Evolutionary conservation across 2,329 filamentous ascomycete genomes (phyloP), one percentile per base, ranked within the genome.

Genomic region (Karstenula rhodostoma): DNA sequence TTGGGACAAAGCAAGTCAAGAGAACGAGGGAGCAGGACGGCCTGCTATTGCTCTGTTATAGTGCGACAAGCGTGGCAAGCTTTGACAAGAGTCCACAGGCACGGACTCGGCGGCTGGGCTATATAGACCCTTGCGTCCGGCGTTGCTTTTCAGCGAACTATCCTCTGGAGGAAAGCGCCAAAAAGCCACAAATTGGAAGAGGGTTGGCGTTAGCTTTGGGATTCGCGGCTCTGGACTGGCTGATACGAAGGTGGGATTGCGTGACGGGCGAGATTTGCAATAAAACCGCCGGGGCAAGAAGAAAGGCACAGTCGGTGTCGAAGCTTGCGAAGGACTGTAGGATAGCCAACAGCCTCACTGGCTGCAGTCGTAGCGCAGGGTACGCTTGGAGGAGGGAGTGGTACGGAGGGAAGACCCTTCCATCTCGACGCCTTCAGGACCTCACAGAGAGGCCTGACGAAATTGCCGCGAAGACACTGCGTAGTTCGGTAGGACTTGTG

Each of bases 1-100:
- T 55, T 46, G 29, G 40, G 48, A 55, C 52, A 43, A 44, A 29
- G 44, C 59, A 61, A 56, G 56, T 32, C 35, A 50, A 49, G 37
- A 46, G 19, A 46, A 47, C 23, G 15, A 27, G 42, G 29, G 32
- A 35, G 7, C 35, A 47, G 46, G 29, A 53, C 40, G 23, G 35
- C 5, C n/a, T 49, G 42, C 43, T 35, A 44, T 44, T 56, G 47
- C 32, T 63, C 37, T 44, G 43, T 50, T 12, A 42, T 25, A 32
- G 51, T 57, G 61, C 43, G 63, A 72, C 64, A 73, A 70, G 71
- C 57, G 60, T 50, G 49, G 66, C 62, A 73, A 74, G 71, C 69
- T 67, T 67, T 42, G 32, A 64, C 61, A 63, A 71, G 60, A 59
- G 64, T 60, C 65, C 63, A 72, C 64, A 60, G 49, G 57, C 58